A percentile compares a stretch with the other conserved stretches of the same genome.
Evolutionary conservation across 2,329 filamentous ascomycete species (phyloP).

Genomic region (Teratosphaeria pseudoeucalypti): DNA sequence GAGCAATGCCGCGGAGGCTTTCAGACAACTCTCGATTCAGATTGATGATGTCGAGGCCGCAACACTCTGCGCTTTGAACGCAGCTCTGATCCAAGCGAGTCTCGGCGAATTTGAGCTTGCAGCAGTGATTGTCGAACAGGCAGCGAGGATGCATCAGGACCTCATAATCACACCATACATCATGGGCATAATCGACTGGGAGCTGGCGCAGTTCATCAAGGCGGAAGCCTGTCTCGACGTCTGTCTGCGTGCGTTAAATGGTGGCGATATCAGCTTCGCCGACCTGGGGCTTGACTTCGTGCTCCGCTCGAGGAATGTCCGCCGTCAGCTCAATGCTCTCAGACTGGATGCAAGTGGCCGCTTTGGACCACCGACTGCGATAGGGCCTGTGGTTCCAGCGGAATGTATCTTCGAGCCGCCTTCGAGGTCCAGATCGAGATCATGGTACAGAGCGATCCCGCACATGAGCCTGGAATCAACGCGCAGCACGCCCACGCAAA

Average conservation of each 20-base stretch:
- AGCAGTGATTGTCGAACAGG: constrained; percentile 12
- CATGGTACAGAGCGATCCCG: neutral
- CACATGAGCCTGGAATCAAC: neutral
- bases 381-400: constrained; percentile 13
- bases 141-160: constrained; percentile 9
- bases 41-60: constrained; percentile 8
- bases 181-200: constrained; percentile 20
- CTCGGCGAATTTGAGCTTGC: constrained; percentile 21
- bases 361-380: constrained; percentile 1
- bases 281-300: constrained; percentile 13
- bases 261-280: constrained; percentile 5
- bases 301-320: constrained; percentile 4
- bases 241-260: constrained; percentile 9
- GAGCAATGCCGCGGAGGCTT: constrained; percentile 19
- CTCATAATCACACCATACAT: constrained; percentile 17
- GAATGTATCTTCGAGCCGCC: constrained; percentile 19
- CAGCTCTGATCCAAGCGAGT: constrained; percentile 20
- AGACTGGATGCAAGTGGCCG: neutral
- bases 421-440: neutral
- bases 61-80: constrained; percentile 19
- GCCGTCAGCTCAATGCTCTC: neutral
- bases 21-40: constrained; percentile 13
- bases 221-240: constrained; percentile 14
- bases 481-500: neutral
- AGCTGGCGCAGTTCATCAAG: constrained; percentile 12